Conservation (phyloP, 768 basidiomycete genomes). For the Serendipita sp. region DNA sequence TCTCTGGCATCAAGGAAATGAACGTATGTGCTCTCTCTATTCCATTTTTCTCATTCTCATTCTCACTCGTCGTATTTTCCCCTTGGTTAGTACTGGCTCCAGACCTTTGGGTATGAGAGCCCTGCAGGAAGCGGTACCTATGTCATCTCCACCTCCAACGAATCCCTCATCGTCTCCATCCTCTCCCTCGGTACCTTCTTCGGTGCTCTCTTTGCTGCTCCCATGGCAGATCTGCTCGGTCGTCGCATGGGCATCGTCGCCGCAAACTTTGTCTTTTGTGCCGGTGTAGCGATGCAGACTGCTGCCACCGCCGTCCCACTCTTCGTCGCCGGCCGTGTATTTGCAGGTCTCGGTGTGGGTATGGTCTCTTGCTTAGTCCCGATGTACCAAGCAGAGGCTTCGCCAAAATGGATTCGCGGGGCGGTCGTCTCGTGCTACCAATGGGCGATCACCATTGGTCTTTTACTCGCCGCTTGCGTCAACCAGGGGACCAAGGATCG, state of each 20-base stretch:
- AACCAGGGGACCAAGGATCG: slow-evolving; percentile 49
- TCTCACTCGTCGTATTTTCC: no score
- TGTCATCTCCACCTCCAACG: slow-evolving; percentile 16
- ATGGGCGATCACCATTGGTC: slow-evolving; percentile 63
- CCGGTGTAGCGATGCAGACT: slow-evolving; percentile 54
- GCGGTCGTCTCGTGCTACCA: slow-evolving; percentile 54
- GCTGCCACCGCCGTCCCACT: slow-evolving; percentile 36
- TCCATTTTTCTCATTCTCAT: no score
- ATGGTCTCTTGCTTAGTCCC: slow-evolving; percentile 55
- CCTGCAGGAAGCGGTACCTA: slow-evolving; percentile 19
- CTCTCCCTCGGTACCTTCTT: slow-evolving; percentile 80
- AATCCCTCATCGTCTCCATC: slow-evolving; percentile 44
- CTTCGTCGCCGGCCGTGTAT: slow-evolving; percentile 57
- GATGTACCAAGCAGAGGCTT: slow-evolving; percentile 43
- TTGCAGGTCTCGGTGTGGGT: slow-evolving; percentile 71
- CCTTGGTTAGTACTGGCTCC: slow-evolving; percentile 13
- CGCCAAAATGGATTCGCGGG: slow-evolving; percentile 64
- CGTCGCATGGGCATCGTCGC: slow-evolving; percentile 34
- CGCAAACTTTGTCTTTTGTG: slow-evolving; percentile 34
- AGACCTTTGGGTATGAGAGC: slow-evolving; percentile 24
- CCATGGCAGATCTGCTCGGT: slow-evolving; percentile 39
- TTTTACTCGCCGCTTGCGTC: slow-evolving; percentile 55
- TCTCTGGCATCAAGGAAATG: slow-evolving; percentile 63
- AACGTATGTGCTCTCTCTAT: background rate
- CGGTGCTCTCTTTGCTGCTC: slow-evolving; percentile 38